Conservation (phyloP, 495 filamentous ascomycete species). For the Daldinia concentrica region DNA sequence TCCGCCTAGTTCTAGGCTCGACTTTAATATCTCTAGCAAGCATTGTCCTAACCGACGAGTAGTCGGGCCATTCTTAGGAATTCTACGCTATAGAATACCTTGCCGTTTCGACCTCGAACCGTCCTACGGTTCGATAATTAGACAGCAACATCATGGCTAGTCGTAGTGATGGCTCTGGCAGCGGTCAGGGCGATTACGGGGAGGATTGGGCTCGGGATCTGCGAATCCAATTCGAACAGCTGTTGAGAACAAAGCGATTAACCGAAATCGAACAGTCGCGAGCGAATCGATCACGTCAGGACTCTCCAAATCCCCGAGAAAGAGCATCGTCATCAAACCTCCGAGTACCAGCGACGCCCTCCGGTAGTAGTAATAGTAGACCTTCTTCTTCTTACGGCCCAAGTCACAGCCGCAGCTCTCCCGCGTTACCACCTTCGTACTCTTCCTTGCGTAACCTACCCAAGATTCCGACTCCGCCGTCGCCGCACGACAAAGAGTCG, state of each 20-base stretch:
- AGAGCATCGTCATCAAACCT: constrained; percentile 56
- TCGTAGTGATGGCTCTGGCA: constrained; percentile 34
- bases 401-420: constrained; percentile 29
- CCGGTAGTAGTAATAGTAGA: constrained; percentile 44
- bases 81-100: constrained; percentile 10
- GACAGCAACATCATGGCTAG: constrained; percentile 38
- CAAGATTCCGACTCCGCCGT: constrained; percentile 79
- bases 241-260: constrained; percentile 80
- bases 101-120: constrained; percentile 1
- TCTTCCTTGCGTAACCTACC: constrained; percentile 77
- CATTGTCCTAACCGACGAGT: background rate
- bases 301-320: constrained; percentile 47
- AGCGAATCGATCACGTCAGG: constrained; percentile 52
- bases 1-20: constrained; percentile 14
- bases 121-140: constrained; percentile 5
- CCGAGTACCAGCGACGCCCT: constrained; percentile 47
- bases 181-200: constrained; percentile 50
- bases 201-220: constrained; percentile 65
- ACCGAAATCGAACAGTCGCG: constrained; percentile 71
- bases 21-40: constrained; percentile 21
- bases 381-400: constrained; percentile 54
- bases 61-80: background rate
- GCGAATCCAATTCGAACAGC: constrained; percentile 73
- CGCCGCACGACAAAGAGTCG: constrained; percentile 69
- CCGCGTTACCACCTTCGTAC: constrained; percentile 66